Conservation (phyloP, 2,329 filamentous ascomycete genomes). For the Pleomassaria siparia region DNA sequence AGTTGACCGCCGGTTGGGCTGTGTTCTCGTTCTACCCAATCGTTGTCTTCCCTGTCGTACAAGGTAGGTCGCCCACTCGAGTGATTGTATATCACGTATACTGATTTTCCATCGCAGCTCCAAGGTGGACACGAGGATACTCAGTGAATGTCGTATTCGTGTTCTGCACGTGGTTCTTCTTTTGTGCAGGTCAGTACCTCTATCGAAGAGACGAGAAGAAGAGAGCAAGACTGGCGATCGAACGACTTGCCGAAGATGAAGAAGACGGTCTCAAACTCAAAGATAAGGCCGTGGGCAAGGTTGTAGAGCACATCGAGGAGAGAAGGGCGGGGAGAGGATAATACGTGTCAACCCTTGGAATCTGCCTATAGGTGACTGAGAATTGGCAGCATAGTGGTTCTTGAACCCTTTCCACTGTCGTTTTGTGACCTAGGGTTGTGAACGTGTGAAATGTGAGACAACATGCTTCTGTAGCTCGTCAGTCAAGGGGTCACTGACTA, state of each 20-base stretch:
- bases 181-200: constrained; percentile 43
- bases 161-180: constrained; percentile 48
- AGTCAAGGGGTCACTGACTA: no score
- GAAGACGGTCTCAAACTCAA: constrained; percentile 25
- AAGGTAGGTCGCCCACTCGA: constrained; percentile 16
- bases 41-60: constrained; percentile 37
- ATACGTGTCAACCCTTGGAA: neutral
- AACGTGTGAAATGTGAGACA: no score
- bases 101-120: constrained; percentile 27
- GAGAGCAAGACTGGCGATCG: constrained; percentile 12
- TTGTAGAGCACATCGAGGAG: constrained; percentile 23
- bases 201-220: constrained; percentile 37
- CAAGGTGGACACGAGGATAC: constrained; percentile 54
- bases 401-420: no score
- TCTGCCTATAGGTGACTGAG: no score
- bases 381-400: no score
- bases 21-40: constrained; percentile 40
- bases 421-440: no score
- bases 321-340: neutral
- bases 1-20: constrained; percentile 37
- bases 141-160: constrained; percentile 52
- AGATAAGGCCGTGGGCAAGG: constrained; percentile 21
- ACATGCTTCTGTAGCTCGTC: no score
- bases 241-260: constrained; percentile 23
- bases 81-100: neutral